Percentiles rank a stretch among this genome's conserved stretches.
Conservation (phyloP, 192 early-diverging fungal species). For the Rhizophagus clarus region DNA sequence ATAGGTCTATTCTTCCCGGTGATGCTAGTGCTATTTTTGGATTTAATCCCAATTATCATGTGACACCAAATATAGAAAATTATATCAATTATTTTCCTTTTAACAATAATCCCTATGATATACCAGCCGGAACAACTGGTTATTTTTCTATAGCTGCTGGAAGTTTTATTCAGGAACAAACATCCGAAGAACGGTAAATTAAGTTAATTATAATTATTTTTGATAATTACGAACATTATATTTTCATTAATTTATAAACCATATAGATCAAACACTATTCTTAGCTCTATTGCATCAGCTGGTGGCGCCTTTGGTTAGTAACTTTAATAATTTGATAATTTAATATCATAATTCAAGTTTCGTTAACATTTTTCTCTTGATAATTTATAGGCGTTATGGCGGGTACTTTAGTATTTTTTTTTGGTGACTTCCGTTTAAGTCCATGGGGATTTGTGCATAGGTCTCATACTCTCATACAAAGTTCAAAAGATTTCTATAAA, state of each 20-base stretch:
- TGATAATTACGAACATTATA: not conserved
- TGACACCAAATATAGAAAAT: not conserved
- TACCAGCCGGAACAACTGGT: not conserved
- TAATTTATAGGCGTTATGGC: not conserved
- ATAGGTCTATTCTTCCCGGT: not conserved
- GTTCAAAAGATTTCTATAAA: no score
- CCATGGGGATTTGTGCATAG: not conserved
- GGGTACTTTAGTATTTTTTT: not conserved
- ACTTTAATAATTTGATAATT: not conserved
- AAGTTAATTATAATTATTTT: not conserved
- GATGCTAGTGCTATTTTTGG: not conserved
- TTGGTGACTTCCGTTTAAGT: not conserved
- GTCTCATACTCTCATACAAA: not conserved
- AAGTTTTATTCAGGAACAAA: slow-evolving; percentile 11
- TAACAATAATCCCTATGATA: not conserved
- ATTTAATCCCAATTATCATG: not conserved
- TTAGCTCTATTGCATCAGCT: not conserved
- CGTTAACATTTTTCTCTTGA: not conserved
- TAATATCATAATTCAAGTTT: not conserved
- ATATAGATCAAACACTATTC: not conserved
- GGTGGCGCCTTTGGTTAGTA: slow-evolving; percentile 2
- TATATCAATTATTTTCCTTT: not conserved
- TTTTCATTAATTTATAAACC: not conserved
- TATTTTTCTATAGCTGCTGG: slow-evolving; percentile 17
- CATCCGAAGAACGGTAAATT: not conserved